Conservation (phyloP, 2,329 filamentous ascomycete species). For the Xylariaceae sp. region DNA sequence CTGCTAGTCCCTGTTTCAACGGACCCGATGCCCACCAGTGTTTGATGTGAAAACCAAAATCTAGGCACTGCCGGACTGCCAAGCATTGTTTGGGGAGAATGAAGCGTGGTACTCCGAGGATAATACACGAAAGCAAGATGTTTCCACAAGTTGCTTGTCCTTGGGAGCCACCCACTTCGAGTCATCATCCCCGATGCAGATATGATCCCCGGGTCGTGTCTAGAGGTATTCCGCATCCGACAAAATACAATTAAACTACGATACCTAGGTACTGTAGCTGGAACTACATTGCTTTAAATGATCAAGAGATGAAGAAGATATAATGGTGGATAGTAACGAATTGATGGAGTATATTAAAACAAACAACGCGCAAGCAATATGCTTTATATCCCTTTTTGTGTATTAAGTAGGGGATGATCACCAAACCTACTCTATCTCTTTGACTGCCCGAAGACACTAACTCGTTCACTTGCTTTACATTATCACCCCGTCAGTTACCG, state of each 20-base stretch:
- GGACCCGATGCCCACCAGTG: conserved; percentile 2
- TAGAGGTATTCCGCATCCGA: too few species aligned
- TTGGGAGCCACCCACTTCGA: background rate
- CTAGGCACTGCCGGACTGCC: too few species aligned
- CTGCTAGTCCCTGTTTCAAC: too few species aligned
- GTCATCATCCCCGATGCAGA: background rate
- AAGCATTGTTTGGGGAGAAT: background rate
- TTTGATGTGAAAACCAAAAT: background rate
- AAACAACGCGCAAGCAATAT: background rate
- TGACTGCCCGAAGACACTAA: too few species aligned
- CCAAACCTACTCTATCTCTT: background rate
- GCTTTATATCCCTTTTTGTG: background rate
- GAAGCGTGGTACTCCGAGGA: conserved; percentile 17
- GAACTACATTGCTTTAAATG: too few species aligned
- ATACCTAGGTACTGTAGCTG: too few species aligned
- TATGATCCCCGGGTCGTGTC: background rate
- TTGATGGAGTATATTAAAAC: background rate
- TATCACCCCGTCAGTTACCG: too few species aligned
- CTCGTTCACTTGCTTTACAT: too few species aligned
- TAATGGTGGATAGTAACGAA: too few species aligned
- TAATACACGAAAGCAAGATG: background rate
- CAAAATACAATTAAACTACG: too few species aligned
- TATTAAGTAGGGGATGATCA: background rate
- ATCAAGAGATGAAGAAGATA: too few species aligned
- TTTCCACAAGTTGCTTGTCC: background rate